Base-by-base conservation (phyloP, 202 grass and related monocot genomes). In the Dendrocalamus latiflorus region DNA sequence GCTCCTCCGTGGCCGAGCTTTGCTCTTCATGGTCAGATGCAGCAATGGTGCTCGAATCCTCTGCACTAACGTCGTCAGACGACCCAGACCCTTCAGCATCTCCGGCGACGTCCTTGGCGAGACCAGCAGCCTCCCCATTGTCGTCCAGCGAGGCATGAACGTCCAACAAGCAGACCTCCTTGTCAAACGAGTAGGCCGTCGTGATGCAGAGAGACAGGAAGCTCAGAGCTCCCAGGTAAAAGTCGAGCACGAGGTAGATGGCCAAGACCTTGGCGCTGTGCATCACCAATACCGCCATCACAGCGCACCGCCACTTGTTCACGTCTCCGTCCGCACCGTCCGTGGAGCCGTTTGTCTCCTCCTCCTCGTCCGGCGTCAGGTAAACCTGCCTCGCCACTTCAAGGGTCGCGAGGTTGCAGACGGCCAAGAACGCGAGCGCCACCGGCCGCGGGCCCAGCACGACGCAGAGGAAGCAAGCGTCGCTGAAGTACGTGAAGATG, bases 221-320 rank as follows among this genome's bases (percentile, higher is more conserved):
- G n/a, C n/a, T 42, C 9, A 75, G 36, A 39, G 53, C 42, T 1
- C 42, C 75, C 13, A 62, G 6, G 75, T 8, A 39, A 4, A 51
- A 74, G 61, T 49, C 53, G 42, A 75, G 33, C 81, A 68, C 8
- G 61, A 80, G 13, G 86, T 73, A 53, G 61, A 72, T 16, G 68
- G 2, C n/a, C 1, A 74, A 12, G 41, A 69, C 20, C 76, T 88
- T 84, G 49, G n/a, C 51, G 24, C 65, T 2, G 75, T 55, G 65
- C 37, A 57, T 78, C 18, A 22, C 62, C 13, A 74, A 18, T 61
- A 69, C 69, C 33, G 24, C 44, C 41, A 33, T n/a, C n/a, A n/a
- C n/a, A n/a, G n/a, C n/a, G n/a, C n/a, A n/a, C n/a, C n/a, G n/a
- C n/a, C n/a, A n/a, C n/a, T n/a, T n/a, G n/a, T n/a, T n/a, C n/a